phyloP scores from a whole-genome alignment of 192 early-diverging fungal species.

The Coemansia sp. region DNA sequence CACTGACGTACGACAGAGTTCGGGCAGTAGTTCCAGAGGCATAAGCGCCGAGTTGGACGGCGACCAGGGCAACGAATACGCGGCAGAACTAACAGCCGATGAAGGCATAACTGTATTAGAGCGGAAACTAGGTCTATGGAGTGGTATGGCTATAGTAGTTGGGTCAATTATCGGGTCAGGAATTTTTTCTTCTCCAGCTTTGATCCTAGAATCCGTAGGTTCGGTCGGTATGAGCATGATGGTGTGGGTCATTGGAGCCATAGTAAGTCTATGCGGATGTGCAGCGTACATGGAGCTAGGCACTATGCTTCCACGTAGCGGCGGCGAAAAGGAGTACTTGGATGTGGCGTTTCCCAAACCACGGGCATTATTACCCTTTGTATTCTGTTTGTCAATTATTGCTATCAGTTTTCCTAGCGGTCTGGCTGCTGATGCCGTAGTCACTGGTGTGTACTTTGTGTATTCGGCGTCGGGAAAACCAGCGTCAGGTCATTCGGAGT shows the following conservation, averaged over 20 bases:
- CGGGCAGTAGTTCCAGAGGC: constrained; percentile 2
- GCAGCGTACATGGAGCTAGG: constrained; percentile 59
- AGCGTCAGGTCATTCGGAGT: constrained; percentile 24
- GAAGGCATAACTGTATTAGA: constrained; percentile 22
- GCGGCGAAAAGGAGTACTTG: constrained; percentile 68
- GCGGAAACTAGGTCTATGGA: constrained; percentile 49
- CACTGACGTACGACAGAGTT: constrained; percentile 11
- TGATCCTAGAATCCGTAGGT: constrained; percentile 45
- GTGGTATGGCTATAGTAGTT: constrained; percentile 53
- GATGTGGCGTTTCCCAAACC: constrained; percentile 59
- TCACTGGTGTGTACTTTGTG: constrained; percentile 49
- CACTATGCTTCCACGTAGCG: constrained; percentile 58
- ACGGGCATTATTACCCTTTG: constrained; percentile 50
- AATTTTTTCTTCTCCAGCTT: constrained; percentile 50
- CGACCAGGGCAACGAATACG: background rate
- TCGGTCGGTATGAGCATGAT: constrained; percentile 47
- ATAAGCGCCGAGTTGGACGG: background rate
- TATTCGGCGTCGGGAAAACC: constrained; percentile 37
- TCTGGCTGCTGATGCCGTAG: constrained; percentile 48
- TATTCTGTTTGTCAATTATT: constrained; percentile 52
- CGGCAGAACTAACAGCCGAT: background rate
- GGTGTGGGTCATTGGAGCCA: constrained; percentile 51
- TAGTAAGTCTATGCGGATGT: constrained; percentile 45
- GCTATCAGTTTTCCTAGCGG: constrained; percentile 38
- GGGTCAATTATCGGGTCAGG: constrained; percentile 58